Evolutionary conservation across 1,139 yeast species (phyloP), one percentile per base, ranked within the genome.

Genomic region (Scheffersomyces illinoinensis): DNA sequence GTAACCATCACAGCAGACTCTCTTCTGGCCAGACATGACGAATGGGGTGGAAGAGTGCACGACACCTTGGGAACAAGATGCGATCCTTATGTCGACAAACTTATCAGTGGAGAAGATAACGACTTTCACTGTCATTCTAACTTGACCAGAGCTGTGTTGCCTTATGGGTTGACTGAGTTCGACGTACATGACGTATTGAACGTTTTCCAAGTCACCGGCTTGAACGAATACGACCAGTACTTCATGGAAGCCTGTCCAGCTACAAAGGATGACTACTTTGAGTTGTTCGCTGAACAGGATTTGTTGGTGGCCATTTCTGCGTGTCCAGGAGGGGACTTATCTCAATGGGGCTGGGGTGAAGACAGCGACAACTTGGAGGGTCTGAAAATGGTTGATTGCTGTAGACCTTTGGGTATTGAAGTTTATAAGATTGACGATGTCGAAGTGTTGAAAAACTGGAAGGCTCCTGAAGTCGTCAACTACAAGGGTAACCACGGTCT

Each of bases 221-320:
- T 87, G 63, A 85, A 86, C 65, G 87, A 84, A 61, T 74, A 85
- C 64, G 91, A 87, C 66, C 89, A 85, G 68, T 87, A 87, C 69
- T 87, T 85, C 69, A 87, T 87, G 91, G 90, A 86, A 68, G 83
- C 90, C 0, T 85, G 88, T 65, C 91, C 91, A 3, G 86, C 90
- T 3, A 75, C 79, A 33, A 71, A 75, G 49, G 82, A 79, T 19
- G 91, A 87, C 69, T 85, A 84, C 68, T 86, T 87, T 65, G 91
- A 87, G 71, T 78, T 85, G 69, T 87, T 86, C 72, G 90, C 90
- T 2, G 91, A 87, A 68, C 84, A 84, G 54, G 91, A 87, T 65
- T 73, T 87, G 57, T 72, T 87, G 57, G 86, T 88, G 60, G 91
- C 91, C 5, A 79, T 87, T 55, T 82, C 87, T 59, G 88, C 90